These are phyloP conservation scores for Acanthamoeba healyi DNA, from an alignment of 208 protist species.

Conservation along the genomic window DNA sequence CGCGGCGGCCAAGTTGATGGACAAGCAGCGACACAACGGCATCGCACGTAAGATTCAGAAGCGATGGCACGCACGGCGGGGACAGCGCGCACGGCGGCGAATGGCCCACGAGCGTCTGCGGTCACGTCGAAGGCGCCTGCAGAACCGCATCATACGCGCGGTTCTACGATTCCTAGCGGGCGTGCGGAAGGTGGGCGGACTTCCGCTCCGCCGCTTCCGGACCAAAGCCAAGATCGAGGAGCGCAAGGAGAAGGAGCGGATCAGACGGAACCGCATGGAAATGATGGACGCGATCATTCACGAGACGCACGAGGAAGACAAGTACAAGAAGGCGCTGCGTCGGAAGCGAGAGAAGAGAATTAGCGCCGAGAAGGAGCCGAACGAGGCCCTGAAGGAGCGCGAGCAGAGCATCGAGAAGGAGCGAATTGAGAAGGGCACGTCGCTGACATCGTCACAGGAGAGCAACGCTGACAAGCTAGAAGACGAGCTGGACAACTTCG, in stretches of 20 bases:
- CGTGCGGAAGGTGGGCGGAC: background rate
- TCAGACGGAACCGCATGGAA: conserved; percentile 54
- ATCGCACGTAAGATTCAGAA: conserved; percentile 34
- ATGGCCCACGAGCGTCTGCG: background rate
- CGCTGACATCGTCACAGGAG: background rate
- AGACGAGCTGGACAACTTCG: background rate
- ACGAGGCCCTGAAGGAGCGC: background rate
- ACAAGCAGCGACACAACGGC: background rate
- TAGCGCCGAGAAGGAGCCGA: background rate
- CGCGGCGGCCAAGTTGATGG: background rate
- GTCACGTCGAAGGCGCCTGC: background rate
- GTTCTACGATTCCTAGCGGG: background rate
- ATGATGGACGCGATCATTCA: conserved; percentile 1
- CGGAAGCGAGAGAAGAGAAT: background rate
- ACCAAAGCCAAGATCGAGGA: conserved; percentile 63
- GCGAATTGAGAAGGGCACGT: conserved; percentile 7
- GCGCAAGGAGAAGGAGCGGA: background rate
- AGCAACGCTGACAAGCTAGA: background rate
- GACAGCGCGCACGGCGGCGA: background rate
- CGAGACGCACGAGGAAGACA: background rate
- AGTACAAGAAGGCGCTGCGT: background rate
- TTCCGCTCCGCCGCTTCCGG: background rate
- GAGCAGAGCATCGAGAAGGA: background rate
- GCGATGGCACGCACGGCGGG: background rate
- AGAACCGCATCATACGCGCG: background rate